Evolutionary conservation across 2,329 filamentous ascomycete genomes (phyloP).

Genomic region (Nigrospora oryzae): DNA sequence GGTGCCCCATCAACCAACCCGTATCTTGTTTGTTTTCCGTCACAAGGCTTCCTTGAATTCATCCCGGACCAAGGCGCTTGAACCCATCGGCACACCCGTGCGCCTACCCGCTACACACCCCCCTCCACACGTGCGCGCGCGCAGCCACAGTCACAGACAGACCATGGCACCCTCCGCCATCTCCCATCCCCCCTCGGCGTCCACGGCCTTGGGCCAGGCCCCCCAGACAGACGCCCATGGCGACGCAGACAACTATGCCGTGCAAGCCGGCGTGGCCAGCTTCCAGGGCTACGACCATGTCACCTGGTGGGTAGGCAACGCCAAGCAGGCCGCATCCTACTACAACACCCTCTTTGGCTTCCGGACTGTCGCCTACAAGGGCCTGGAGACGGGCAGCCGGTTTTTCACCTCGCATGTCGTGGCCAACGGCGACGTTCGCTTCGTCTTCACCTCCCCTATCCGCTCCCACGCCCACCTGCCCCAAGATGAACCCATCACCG

Average conservation of each 20-base stretch:
- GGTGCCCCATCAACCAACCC: too few relatives aligned
- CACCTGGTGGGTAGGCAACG: conserved; percentile 95
- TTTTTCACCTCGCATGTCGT: conserved; percentile 79
- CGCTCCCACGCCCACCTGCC: conserved; percentile 50
- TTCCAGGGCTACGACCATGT: conserved; percentile 89
- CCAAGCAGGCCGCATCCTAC: conserved; percentile 87
- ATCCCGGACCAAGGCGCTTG: too few relatives aligned
- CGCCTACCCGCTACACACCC: too few relatives aligned
- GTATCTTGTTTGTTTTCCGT: too few relatives aligned
- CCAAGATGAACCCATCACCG: conserved; percentile 50
- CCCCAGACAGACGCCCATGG: background rate
- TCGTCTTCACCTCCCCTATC: conserved; percentile 77
- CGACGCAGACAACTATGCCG: conserved; percentile 44
- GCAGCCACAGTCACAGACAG: conserved; percentile 8
- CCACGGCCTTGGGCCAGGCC: conserved; percentile 7
- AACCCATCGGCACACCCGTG: too few relatives aligned
- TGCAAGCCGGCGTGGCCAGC: conserved; percentile 39
- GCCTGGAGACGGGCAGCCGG: conserved; percentile 80
- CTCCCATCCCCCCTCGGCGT: conserved; percentile 35
- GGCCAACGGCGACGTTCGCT: conserved; percentile 65
- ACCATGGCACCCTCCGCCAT: conserved; percentile 54
- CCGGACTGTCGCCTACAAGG: conserved; percentile 70
- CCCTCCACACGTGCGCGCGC: too few relatives aligned
- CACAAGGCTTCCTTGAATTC: too few relatives aligned
- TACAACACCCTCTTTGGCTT: conserved; percentile 87